phyloP scores from a whole-genome alignment of 306 rosid genomes.

The Phaseolus lunatus region DNA sequence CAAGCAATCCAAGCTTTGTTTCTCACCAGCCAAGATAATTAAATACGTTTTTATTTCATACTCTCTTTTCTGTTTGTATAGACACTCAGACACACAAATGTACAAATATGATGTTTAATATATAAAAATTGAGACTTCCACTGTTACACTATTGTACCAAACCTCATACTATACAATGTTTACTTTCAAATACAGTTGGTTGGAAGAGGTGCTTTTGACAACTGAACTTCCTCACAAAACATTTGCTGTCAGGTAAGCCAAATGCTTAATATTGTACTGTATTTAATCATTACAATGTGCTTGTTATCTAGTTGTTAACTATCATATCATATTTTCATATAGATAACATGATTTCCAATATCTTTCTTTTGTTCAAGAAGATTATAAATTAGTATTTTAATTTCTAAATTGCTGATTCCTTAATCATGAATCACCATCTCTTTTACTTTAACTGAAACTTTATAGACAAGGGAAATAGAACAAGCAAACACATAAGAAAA shows the following conservation, averaged over 20 bases:
- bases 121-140: not conserved
- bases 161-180: not conserved
- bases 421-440: not conserved
- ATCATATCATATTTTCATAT: not conserved
- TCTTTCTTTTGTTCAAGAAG: too few species aligned
- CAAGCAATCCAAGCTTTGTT: constrained; percentile 28
- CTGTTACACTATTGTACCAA: not conserved
- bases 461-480: not conserved
- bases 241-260: constrained; percentile 26
- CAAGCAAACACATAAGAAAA: not conserved
- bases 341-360: not conserved
- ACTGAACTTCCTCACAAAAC: not conserved
- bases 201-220: constrained; percentile 15
- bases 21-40: constrained; percentile 8
- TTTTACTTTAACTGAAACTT: not conserved
- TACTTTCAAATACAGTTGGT: constrained; percentile 13
- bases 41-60: not conserved
- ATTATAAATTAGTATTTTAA: not conserved
- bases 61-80: not conserved
- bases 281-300: constrained; percentile 2
- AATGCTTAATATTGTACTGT: constrained; percentile 14
- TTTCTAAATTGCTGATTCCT: not conserved
- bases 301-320: not conserved
- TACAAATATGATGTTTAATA: not conserved
- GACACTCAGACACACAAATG: not conserved